Base-by-base conservation (phyloP, 805 yeast genomes). In the Ogataea trehalophila region DNA sequence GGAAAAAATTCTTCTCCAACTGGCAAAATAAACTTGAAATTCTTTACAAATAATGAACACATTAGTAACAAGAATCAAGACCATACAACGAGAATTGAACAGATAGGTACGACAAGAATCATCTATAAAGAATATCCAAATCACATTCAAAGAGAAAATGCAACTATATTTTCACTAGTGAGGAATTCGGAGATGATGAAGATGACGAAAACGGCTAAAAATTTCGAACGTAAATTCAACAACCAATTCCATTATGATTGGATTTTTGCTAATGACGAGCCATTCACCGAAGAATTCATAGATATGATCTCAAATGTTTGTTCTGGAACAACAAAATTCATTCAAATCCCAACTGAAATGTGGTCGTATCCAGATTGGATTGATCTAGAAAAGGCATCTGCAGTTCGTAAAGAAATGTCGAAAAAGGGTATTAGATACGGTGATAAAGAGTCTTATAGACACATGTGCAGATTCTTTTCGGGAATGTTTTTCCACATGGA, bases 401-500 rank as follows among this genome's bases (percentile, higher is more conserved):
- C 63, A 43, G 67, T 74, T 13, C 69, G 85, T 45, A 60, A 69
- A 44, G 60, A 63, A 43, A 73, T 81, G 80, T 56, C 55, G 7
- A 66, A 69, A 7, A 58, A 71, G 34, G 62, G 68, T 18, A 60
- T 74, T 55, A 67, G 68, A 47, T 72, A 73, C 46, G 86, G 85
- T 13, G 73, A 69, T 11, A 64, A 70, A n/a, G 67, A 67, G 51
- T 70, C 77, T 14, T 80, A 80, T 56, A 59, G 84, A 44, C 79
- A 77, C 60, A 80, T 80, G 86, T 86, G 95, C 63, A 80, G 89
- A 41, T 86, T 81, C 67, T 84, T 85, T 64, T 74, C 84, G 8
- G 94, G 94, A 1, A 69, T 68, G 49, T 80, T 79, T 57, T 80
- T 72, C 61, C 70, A 70, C 41, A 70, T 79, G 50, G 70, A 72